phyloP scores from a whole-genome alignment of 140 eudicot genomes.

The Cichorium intybus region DNA sequence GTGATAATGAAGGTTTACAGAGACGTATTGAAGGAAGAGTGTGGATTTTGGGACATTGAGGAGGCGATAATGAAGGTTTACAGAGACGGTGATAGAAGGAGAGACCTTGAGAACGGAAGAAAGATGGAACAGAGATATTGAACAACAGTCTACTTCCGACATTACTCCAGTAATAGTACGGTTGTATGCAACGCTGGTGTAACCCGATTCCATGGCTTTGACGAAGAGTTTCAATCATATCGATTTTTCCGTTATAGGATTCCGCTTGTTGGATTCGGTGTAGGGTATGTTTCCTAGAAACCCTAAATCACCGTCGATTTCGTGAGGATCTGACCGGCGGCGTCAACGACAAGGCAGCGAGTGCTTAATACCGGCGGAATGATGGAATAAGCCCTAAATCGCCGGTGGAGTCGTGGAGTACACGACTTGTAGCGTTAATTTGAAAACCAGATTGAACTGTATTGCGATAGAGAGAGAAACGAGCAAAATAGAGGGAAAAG shows the following conservation, averaged over 20 bases:
- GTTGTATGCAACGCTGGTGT: conserved; percentile 81
- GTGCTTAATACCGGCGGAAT: no score
- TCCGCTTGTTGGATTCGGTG: conserved; percentile 52
- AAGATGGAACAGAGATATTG: conserved; percentile 55
- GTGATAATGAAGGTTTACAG: no score
- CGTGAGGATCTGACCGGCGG: no score
- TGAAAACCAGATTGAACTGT: no score
- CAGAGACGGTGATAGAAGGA: conserved; percentile 49
- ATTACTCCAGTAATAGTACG: conserved; percentile 72
- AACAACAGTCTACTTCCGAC: conserved; percentile 76
- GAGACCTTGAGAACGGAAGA: conserved; percentile 47
- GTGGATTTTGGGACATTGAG: conserved; percentile 41
- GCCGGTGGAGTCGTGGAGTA: no score
- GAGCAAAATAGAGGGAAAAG: no score
- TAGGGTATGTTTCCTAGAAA: conserved; percentile 90
- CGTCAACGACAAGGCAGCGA: no score
- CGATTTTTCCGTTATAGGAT: conserved; percentile 32
- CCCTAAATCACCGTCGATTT: no score
- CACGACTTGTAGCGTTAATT: no score
- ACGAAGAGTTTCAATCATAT: conserved; percentile 56
- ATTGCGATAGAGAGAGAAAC: no score
- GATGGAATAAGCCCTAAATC: no score
- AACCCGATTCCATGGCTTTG: conserved; percentile 77
- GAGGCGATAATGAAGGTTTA: conserved; percentile 54
- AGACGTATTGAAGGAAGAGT: no score